Evolutionary conservation across 768 basidiomycete genomes (phyloP).

Genomic region (Amanita phalloides): DNA sequence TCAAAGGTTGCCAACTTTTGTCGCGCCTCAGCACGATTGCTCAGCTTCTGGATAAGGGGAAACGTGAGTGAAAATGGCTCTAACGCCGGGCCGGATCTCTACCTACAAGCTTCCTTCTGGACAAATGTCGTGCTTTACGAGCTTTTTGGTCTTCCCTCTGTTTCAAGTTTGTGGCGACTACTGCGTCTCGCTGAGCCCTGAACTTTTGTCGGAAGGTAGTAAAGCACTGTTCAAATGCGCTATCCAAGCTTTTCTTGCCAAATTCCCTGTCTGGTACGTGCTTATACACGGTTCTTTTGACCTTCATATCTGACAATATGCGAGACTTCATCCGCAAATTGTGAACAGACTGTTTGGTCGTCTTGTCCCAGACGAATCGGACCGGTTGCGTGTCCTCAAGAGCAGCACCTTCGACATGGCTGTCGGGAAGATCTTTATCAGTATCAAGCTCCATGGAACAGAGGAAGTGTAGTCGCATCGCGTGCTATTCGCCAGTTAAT

Average conservation of each 20-base stretch:
- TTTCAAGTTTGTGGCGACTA: constrained; percentile 30
- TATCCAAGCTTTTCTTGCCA: constrained; percentile 45
- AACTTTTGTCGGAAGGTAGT: constrained; percentile 61
- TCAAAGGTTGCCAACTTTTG: constrained; percentile 41
- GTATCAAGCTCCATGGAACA: constrained; percentile 44
- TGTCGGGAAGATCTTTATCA: constrained; percentile 52
- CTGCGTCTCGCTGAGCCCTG: constrained; percentile 43
- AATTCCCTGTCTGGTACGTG: constrained; percentile 61
- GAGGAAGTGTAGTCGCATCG: constrained; percentile 58
- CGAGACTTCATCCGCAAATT: constrained; percentile 64
- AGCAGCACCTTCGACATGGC: constrained; percentile 42
- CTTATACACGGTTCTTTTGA: constrained; percentile 44
- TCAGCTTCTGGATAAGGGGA: constrained; percentile 44
- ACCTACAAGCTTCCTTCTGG: constrained; percentile 55
- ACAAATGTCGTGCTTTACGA: constrained; percentile 45
- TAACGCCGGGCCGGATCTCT: constrained; percentile 3
- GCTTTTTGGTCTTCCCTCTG: constrained; percentile 53
- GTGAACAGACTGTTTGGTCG: constrained; percentile 62
- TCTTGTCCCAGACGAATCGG: constrained; percentile 76
- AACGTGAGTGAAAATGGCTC: constrained; percentile 6
- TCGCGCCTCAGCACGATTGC: constrained; percentile 50
- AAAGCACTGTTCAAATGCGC: constrained; percentile 61
- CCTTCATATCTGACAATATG: constrained; percentile 47
- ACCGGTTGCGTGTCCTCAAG: constrained; percentile 41
- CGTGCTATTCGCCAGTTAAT: constrained; percentile 33